Base-by-base conservation (phyloP, 140 eudicot species). In the Senecio squalidus region DNA sequence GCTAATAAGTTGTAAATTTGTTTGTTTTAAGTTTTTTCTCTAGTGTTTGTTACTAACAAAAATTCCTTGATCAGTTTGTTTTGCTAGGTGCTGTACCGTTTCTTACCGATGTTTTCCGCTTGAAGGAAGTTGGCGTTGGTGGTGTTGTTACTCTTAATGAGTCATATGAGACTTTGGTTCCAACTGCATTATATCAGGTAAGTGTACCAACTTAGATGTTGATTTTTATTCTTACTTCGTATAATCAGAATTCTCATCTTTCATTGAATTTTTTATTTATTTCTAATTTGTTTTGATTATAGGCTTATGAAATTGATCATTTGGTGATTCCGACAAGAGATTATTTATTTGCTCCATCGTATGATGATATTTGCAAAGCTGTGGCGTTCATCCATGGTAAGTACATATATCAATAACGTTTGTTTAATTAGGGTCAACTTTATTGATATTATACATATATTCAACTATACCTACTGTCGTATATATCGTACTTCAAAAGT, bases 271-370 rank as follows among this genome's bases (percentile, higher is more conserved):
- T 39, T 9, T 55, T 17, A 11, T 27, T 21, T 5, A 16, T 64
- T 28, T 16, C 40, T 65, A 55, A 55, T 68, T 1, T 64, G 36
- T 60, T 63, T 29, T 13, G 21, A 30, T 67, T 55, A 41, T 46
- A 92, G 98, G 92, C 78, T 45, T 75, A 86, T 47, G 64, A 53
- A 40, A 92, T 92, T 51, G 80, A 81, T 26, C 96, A 92, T 72
- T 67, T 92, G 88, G 95, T 87, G 76, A 84, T 92, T 74, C 96
- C 98, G 8, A 92, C 98, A 31, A 82, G 98, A 77, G 98, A 92
- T 77, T 92, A 92, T 80, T 76, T 92, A 45, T 92, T 86, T 74
- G 98, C 98, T 61, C 96, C 98, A 52, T 79, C 84, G 9, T 43
- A 70, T 54, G 78, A 59, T 44, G 89, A 86, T 71, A 87, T 92